Percentiles rank a stretch among this genome's conserved stretches.
phyloP scores from a whole-genome alignment of 176 grass and related monocot species.

The Coix lacrymajobi region DNA sequence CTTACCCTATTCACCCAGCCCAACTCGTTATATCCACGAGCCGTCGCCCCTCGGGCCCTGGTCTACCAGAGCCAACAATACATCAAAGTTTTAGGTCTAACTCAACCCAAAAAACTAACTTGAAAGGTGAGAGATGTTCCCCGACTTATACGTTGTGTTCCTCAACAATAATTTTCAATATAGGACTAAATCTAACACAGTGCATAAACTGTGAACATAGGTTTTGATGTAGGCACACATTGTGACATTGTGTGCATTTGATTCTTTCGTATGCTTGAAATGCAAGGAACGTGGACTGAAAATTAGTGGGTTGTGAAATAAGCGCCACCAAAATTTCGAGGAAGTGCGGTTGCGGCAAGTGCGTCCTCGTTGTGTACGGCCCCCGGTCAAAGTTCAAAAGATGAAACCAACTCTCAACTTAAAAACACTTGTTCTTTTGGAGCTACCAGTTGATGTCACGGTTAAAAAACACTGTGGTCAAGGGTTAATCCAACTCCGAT shows the following conservation, averaged over 20 bases:
- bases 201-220: too few relatives aligned
- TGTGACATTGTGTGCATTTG: background rate
- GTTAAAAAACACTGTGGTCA: background rate
- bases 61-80: too few relatives aligned
- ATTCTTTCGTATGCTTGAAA: background rate
- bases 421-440: background rate
- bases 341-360: background rate
- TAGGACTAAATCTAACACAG: too few relatives aligned
- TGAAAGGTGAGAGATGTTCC: too few relatives aligned
- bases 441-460: background rate
- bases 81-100: too few relatives aligned
- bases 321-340: background rate
- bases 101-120: too few relatives aligned
- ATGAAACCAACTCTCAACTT: background rate
- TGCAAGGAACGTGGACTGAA: background rate
- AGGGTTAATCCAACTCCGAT: background rate
- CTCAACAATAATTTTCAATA: too few relatives aligned
- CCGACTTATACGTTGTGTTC: too few relatives aligned
- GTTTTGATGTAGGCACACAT: too few relatives aligned
- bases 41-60: too few relatives aligned
- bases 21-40: too few relatives aligned
- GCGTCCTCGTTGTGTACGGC: background rate
- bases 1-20: too few relatives aligned
- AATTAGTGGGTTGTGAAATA: background rate
- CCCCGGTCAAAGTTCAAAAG: background rate